Evolutionary conservation across 2,329 filamentous ascomycete species (phyloP), one percentile per base, ranked within the genome.

Genomic region (Colletotrichum sp.): DNA sequence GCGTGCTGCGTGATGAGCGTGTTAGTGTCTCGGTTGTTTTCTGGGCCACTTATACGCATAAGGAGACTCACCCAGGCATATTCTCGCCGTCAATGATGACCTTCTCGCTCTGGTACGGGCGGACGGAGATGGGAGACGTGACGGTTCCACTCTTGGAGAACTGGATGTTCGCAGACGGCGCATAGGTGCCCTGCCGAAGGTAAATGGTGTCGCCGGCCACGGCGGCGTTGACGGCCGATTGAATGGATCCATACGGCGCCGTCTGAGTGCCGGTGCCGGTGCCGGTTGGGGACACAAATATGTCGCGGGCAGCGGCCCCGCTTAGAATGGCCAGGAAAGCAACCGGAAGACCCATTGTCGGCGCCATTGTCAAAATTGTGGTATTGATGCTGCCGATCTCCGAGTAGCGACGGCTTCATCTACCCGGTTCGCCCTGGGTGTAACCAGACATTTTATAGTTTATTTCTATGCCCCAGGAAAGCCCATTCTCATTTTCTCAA

Each of bases 51-150:
- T 9, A 10, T 52, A 52, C n/a, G 43, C 43, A 3, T 4, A 13
- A 21, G 26, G 26, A 28, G 26, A 28, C 26, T 39, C 34, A 78
- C 77, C 77, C 83, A 24, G 83, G 85, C 36, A 89, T 80, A 21
- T 70, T 79, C 70, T 88, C 86, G 63, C 87, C 87, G 78, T 89
- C 84, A 48, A 89, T 81, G 64, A 87, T 83, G 34, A 87, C 86
- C 61, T 84, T 84, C 76, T 87, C 86, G 7, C 77, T 79, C 9
- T 82, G 79, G 70, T 87, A 88, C 0, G 86, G 80, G 9, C 82
- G 80, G 32, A 88, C 79, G 3, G 84, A 86, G 65, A 85, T 85
- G 2, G 84, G 86, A 1, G 82, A 79, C 3, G 82, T 80, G 13
- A 80, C 77, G 2, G 84, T 87, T 16, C 86, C 86, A 71, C 82